A percentile compares a stretch with the other conserved stretches of the same genome.
Conservation (phyloP, 495 filamentous ascomycete species). For the Xylaria flabelliformis region DNA sequence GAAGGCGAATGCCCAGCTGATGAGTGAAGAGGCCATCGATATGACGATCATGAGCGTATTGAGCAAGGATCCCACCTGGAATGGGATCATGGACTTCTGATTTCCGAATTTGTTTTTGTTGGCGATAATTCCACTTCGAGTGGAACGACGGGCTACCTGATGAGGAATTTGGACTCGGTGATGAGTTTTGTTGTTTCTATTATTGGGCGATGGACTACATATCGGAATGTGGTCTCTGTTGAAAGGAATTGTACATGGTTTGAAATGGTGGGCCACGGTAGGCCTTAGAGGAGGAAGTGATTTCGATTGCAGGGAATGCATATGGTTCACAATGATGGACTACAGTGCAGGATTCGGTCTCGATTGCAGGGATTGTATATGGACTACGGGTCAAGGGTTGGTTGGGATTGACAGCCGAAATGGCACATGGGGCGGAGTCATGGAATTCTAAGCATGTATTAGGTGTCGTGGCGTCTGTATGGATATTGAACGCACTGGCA, state of each 20-base stretch:
- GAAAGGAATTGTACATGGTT: not conserved
- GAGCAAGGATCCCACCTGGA: constrained; percentile 46
- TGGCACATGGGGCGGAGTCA: constrained; percentile 15
- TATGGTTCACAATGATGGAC: not conserved
- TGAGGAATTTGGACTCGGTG: not conserved
- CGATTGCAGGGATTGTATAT: constrained; percentile 8
- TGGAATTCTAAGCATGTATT: not conserved
- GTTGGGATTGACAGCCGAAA: not conserved
- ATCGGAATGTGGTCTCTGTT: not conserved
- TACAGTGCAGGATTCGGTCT: not conserved
- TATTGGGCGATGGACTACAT: not conserved
- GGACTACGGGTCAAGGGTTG: not conserved
- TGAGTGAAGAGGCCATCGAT: constrained; percentile 71
- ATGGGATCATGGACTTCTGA: constrained; percentile 45
- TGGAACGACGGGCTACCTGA: not conserved
- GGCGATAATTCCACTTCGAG: not conserved
- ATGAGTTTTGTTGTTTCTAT: constrained; percentile 1
- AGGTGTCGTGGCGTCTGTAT: constrained; percentile 18
- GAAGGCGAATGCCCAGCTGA: constrained; percentile 67
- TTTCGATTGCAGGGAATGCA: not conserved
- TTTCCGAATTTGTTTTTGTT: not conserved
- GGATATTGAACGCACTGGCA: constrained; percentile 18
- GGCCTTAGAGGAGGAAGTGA: not conserved
- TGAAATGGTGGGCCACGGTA: not conserved
- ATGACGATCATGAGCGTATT: constrained; percentile 60